A percentile compares a stretch with the other conserved stretches of the same genome.
Evolutionary conservation across 805 yeast species (phyloP).

Genomic region (Soucietia sequanensis): DNA sequence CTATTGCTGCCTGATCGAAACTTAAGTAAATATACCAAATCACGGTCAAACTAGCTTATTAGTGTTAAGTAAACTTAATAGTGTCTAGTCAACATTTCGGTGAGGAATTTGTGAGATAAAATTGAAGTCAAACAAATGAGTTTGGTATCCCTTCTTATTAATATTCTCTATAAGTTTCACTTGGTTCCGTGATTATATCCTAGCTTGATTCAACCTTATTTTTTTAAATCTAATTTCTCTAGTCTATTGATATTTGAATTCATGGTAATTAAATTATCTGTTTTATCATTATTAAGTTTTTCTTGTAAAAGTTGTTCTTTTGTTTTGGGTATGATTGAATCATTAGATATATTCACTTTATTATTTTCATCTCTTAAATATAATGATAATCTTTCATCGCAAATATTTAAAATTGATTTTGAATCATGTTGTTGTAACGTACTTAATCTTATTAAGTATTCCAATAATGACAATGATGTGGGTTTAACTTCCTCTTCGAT

Average conservation of each 20-base stretch:
- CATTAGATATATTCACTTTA: constrained; percentile 7
- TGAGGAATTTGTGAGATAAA: too few species aligned
- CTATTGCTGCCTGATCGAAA: too few species aligned
- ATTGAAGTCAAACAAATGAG: too few species aligned
- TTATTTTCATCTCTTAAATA: constrained; percentile 58
- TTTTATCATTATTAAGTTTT: constrained; percentile 9
- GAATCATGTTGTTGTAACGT: constrained; percentile 63
- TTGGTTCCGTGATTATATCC: too few species aligned
- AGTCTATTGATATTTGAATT: constrained; percentile 35
- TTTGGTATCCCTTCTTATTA: too few species aligned
- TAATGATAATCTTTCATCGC: constrained; percentile 64
- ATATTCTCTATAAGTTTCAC: too few species aligned
- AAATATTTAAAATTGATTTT: constrained; percentile 47
- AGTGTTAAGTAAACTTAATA: too few species aligned
- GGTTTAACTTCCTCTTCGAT: constrained; percentile 9
- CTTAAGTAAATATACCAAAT: too few species aligned
- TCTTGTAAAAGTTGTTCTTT: constrained; percentile 12
- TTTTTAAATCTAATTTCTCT: constrained; percentile 23
- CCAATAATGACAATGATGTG: constrained; percentile 55
- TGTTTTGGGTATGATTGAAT: constrained; percentile 17
- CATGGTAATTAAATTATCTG: constrained; percentile 17
- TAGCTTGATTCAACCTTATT: too few species aligned
- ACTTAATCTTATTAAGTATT: constrained; percentile 58
- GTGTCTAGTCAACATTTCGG: too few species aligned
- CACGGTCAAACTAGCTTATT: too few species aligned